phyloP scores from a whole-genome alignment of 306 rosid genomes.

The Lotus japonicus region DNA sequence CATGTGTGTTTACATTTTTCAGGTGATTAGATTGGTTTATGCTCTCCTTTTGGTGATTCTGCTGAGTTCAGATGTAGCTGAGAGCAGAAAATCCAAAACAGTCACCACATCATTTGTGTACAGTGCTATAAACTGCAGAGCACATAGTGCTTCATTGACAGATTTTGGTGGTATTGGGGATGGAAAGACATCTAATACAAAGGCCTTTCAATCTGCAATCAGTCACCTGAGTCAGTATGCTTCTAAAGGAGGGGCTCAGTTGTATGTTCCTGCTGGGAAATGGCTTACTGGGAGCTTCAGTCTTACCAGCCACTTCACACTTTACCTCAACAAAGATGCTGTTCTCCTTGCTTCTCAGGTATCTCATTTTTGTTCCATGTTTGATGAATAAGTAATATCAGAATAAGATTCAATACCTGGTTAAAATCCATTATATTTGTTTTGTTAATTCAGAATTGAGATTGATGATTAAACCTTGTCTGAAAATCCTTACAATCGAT shows the following conservation, averaged over 20 bases:
- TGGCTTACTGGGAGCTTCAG: conserved; percentile 86
- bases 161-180: conserved; percentile 88
- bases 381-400: neutral
- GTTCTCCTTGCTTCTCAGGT: conserved; percentile 81
- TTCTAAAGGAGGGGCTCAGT: conserved; percentile 52
- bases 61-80: conserved; percentile 33
- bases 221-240: conserved; percentile 40
- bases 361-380: neutral
- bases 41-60: conserved; percentile 28
- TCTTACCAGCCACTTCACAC: conserved; percentile 64
- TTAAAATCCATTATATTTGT: neutral
- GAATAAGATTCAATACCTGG: neutral
- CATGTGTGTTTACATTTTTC: neutral
- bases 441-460: neutral
- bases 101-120: conserved; percentile 38
- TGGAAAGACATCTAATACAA: conserved; percentile 62
- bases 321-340: conserved; percentile 54
- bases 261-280: conserved; percentile 73
- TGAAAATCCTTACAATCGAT: too few species aligned
- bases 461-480: neutral
- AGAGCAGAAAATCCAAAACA: conserved; percentile 31
- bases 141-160: conserved; percentile 52
- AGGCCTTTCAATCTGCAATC: conserved; percentile 60
- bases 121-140: conserved; percentile 58
- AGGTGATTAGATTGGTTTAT: conserved; percentile 24